A percentile compares a stretch with the other conserved stretches of the same genome.
Conservation (phyloP, 78 protist species). For the Dictyostelium intermedium region DNA sequence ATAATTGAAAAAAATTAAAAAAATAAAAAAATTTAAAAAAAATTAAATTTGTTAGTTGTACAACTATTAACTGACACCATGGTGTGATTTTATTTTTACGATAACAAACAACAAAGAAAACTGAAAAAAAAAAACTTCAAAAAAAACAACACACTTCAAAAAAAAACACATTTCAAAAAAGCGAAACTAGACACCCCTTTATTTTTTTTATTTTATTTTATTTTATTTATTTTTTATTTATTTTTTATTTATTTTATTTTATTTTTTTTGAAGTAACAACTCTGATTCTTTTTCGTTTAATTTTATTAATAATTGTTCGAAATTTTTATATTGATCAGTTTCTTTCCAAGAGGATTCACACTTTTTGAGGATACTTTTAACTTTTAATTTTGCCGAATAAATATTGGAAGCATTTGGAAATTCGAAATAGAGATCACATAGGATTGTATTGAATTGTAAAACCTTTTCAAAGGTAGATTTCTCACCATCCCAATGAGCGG, state of each 20-base stretch:
- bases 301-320: not conserved
- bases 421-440: slow-evolving; percentile 40
- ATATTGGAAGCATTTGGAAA: slow-evolving; percentile 43
- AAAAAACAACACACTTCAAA: not conserved
- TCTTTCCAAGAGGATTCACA: slow-evolving; percentile 34
- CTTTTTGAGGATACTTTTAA: slow-evolving; percentile 30
- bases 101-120: too few species aligned
- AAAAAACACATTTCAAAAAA: not conserved
- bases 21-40: too few species aligned
- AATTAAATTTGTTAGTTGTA: too few species aligned
- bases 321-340: not conserved
- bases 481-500: slow-evolving; percentile 44
- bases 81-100: too few species aligned
- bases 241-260: not conserved
- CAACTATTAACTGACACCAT: too few species aligned
- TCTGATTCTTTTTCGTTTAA: slow-evolving; percentile 12
- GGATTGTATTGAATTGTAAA: not conserved
- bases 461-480: slow-evolving; percentile 22
- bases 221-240: not conserved
- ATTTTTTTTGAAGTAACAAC: not conserved
- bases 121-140: not conserved
- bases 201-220: not conserved
- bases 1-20: too few species aligned
- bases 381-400: slow-evolving; percentile 50
- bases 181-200: too few species aligned